Percentiles rank a stretch among this genome's conserved stretches.
Evolutionary conservation across 1,139 yeast species (phyloP).

Genomic region (Blastobotrys serpentis): DNA sequence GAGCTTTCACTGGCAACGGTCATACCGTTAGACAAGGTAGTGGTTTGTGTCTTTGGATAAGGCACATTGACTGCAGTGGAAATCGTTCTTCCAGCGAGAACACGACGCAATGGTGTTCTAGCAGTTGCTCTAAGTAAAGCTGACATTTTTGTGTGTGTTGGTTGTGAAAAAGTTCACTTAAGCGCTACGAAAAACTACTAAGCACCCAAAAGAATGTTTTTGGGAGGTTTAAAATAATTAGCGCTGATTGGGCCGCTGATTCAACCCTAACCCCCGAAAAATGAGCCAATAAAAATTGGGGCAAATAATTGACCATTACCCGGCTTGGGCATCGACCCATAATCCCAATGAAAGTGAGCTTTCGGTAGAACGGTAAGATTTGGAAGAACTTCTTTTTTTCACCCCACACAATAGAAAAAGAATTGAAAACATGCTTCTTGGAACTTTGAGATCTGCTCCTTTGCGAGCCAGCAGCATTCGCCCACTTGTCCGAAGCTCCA

Average conservation of each 20-base stretch:
- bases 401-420: slow-evolving; percentile 1
- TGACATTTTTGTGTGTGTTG: slow-evolving; percentile 23
- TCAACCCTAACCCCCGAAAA: no score
- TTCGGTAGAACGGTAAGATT: no score
- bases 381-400: slow-evolving; percentile 1
- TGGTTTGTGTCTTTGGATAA: slow-evolving; percentile 54
- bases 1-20: slow-evolving; percentile 89
- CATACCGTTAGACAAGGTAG: slow-evolving; percentile 75
- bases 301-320: not conserved
- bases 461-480: slow-evolving; percentile 8
- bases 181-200: not conserved
- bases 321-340: no score
- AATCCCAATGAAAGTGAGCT: no score
- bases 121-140: slow-evolving; percentile 27
- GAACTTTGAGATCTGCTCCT: slow-evolving; percentile 8
- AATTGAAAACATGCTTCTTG: not conserved
- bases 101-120: slow-evolving; percentile 1
- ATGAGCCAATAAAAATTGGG: not conserved
- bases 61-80: slow-evolving; percentile 31
- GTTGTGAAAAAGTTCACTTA: not conserved
- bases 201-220: not conserved
- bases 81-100: slow-evolving; percentile 22
- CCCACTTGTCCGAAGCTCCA: no score
- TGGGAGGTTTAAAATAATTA: not conserved
- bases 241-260: slow-evolving; percentile 1